Percentiles rank a stretch among this genome's conserved stretches.
These are phyloP conservation scores for Rubia tinctorum DNA, from an alignment of 305 asterid genomes.

Conservation along the genomic window DNA sequence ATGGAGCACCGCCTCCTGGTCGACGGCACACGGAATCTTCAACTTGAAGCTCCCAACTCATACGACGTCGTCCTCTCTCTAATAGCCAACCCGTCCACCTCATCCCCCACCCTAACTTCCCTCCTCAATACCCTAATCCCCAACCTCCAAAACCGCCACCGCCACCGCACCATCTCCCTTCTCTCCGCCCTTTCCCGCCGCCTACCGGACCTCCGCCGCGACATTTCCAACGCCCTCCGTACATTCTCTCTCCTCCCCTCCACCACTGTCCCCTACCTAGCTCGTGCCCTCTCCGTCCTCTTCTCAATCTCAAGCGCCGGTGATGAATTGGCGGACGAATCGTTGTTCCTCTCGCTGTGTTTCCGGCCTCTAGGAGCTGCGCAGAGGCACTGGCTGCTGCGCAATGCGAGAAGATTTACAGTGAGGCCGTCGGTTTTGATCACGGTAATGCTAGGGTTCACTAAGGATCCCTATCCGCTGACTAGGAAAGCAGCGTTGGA, in stretches of 20 bases:
- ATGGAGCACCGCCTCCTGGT: constrained; percentile 30
- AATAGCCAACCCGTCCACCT: constrained; percentile 58
- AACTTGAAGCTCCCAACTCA: not conserved
- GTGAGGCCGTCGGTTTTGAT: constrained; percentile 69
- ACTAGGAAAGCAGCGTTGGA: constrained; percentile 68
- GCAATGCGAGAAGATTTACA: not conserved
- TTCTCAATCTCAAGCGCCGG: too few relatives aligned
- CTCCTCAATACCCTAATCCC: constrained; percentile 41
- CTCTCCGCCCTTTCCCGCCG: too few relatives aligned
- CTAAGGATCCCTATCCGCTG: constrained; percentile 82
- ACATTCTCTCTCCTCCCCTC: too few relatives aligned
- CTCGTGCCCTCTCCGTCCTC: too few relatives aligned
- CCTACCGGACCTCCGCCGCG: too few relatives aligned
- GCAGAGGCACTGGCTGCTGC: too few relatives aligned
- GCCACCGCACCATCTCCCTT: too few relatives aligned
- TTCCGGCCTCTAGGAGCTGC: not conserved
- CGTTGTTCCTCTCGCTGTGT: too few relatives aligned
- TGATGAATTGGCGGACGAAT: too few relatives aligned
- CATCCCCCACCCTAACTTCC: constrained; percentile 41
- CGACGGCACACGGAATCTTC: constrained; percentile 2
- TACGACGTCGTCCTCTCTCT: constrained; percentile 38
- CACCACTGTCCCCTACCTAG: too few relatives aligned
- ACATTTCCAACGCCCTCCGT: too few relatives aligned
- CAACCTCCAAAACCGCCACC: constrained; percentile 29
- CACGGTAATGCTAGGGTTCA: constrained; percentile 68